Evolutionary conservation across 176 grass and related monocot genomes (phyloP), one percentile per base, ranked within the genome.

Genomic region (Stipa capillata): DNA sequence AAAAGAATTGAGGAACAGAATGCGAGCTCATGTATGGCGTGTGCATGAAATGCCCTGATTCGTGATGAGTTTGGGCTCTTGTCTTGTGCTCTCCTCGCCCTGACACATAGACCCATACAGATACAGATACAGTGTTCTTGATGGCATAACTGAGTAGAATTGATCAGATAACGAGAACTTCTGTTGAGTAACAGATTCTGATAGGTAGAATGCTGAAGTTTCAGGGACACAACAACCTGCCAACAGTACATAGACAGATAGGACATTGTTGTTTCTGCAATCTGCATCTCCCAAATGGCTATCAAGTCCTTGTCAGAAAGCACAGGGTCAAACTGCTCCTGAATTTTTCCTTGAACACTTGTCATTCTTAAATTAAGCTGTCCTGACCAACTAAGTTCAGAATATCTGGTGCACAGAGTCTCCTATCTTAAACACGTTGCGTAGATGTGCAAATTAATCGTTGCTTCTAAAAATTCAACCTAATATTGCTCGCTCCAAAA

Each of bases 351-450:
- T 4, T 52, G 21, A n/a, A n/a, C 15, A 51, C 7, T 81, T 47
- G 8, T 68, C 32, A 1, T 67, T n/a, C 25, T 23, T 23, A 66
- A 53, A 24, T 48, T 82, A 72, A 37, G 20, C 5, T 31, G 0
- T 9, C 13, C 20, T 45, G 16, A 62, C 5, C 15, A 42, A 25
- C 40, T 36, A 62, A 24, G 17, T 39, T n/a, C 25, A 74, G 34
- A 74, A 74, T 83, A 74, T 83, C 70, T 74, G 13, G 32, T 8
- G 44, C 10, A 64, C n/a, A n/a, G n/a, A n/a, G n/a, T n/a, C 28
- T 58, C 32, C 53, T 48, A 4, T 29, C 29, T 13, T 77, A 48
- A 63, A 77, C 33, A 11, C 36, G 28, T 65, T 8, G 31, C 23
- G 21, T 35, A 6, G 7, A 35, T 48, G 12, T 16, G n/a, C 59